Percentiles rank a stretch among this genome's conserved stretches.
Conservation (phyloP, 257 asterid genomes). For the Scutellaria baicalensis region DNA sequence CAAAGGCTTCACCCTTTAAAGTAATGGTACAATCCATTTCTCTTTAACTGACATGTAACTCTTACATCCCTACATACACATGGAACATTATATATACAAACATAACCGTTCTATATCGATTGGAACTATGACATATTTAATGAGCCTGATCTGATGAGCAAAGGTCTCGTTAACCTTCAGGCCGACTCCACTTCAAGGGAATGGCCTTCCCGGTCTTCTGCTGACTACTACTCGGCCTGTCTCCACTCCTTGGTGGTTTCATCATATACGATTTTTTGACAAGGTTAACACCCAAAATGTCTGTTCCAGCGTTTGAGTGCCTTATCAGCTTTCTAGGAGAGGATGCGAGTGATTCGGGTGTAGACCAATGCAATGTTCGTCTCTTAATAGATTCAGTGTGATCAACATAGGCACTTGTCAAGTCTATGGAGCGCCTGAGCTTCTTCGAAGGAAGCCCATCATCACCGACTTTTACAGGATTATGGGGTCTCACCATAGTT, state of each 20-base stretch:
- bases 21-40: no score
- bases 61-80: no score
- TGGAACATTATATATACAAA: no score
- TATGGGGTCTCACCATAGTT: conserved; percentile 24
- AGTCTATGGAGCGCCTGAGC: conserved; percentile 45
- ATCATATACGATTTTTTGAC: conserved; percentile 46
- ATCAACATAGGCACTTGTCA: conserved; percentile 5
- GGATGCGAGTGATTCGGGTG: conserved; percentile 37
- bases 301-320: conserved; percentile 32
- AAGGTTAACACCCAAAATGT: conserved; percentile 25
- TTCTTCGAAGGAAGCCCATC: conserved; percentile 53
- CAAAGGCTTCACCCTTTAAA: no score
- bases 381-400: conserved; percentile 28
- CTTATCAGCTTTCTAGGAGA: conserved; percentile 48
- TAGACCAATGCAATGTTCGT: conserved; percentile 31
- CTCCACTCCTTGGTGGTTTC: conserved; percentile 48
- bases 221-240: conserved; percentile 41
- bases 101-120: no score
- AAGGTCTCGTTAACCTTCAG: conserved; percentile 13
- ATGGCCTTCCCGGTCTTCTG: conserved; percentile 41
- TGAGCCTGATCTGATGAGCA: no score
- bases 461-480: conserved; percentile 27
- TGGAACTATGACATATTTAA: no score
- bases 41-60: no score
- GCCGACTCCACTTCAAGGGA: conserved; percentile 27